Evolutionary conservation across 495 filamentous ascomycete species (phyloP), one percentile per base, ranked within the genome.

Genomic region (Tuber umbilicatum): DNA sequence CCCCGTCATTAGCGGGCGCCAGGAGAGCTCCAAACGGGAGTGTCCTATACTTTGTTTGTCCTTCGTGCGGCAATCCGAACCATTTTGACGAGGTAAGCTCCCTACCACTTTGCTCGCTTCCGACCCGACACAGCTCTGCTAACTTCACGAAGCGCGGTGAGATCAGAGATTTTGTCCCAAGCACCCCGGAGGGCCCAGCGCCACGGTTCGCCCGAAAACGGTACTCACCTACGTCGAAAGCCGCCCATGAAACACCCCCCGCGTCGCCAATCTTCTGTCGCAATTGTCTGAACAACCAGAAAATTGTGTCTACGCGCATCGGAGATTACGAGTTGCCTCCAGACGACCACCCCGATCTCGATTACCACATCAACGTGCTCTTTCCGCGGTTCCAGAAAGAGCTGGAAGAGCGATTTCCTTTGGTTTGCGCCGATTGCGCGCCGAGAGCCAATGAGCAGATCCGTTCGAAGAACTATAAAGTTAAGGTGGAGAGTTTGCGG

Each of bases 311-410:
- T 9, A 78, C 73, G 67, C 75, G 79, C 0, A 78, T 78, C 42
- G 74, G 73, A 23, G 70, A 73, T 0, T 81, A 78, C 50, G 79
- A 78, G 27, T 72, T 81, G 35, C 79, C 79, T 12, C 79, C 78
- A 4, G 79, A 81, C 40, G 75, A 74, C 79, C 79, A 81, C 37
- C 79, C 79, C 0, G 79, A 81, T 71, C 80, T 81, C 71, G 73
- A 80, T n/a, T 68, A 81, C 35, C 73, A 75, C 55, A 71, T 78
- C 37, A 78, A 74, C 47, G 60, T 73, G 5, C 73, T 75, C 19
- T 81, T 74, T 40, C 79, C 79, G 0, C 50, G 72, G 39, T 74
- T 74, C 35, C 76, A 50, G 9, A 70, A 45, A 19, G 75, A 78
- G 41, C 73, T 81, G 12, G 79, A 81, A 37, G 75, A 74, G 42